Evolutionary conservation across 169 alveolate genomes (phyloP).

Genomic region (Plasmodium billcollinsi): DNA sequence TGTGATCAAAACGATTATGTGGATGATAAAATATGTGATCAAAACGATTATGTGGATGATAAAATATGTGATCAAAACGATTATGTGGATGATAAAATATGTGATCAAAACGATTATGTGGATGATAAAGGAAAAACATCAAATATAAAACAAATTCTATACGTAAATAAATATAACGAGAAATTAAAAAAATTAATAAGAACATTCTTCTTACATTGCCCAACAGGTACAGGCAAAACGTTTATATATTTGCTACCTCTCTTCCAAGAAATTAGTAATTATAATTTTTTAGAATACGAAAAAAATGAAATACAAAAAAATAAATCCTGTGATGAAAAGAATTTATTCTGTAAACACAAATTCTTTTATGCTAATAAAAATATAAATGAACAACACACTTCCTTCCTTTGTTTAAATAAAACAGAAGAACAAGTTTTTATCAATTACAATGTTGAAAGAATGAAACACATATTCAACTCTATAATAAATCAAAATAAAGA

Average conservation of each 20-base stretch:
- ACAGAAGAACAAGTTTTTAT: conserved; percentile 12
- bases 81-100: background rate
- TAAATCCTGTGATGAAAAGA: background rate
- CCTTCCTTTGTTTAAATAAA: conserved; percentile 13
- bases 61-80: background rate
- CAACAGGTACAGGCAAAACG: conserved; percentile 72
- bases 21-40: background rate
- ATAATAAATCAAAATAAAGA: background rate
- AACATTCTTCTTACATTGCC: conserved; percentile 65
- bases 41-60: background rate
- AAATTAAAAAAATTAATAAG: conserved; percentile 17
- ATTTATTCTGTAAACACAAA: background rate
- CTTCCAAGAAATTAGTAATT: conserved; percentile 38
- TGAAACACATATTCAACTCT: background rate
- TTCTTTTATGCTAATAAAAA: conserved; percentile 22
- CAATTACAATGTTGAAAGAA: background rate
- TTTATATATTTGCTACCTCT: conserved; percentile 37
- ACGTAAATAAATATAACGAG: conserved; percentile 46
- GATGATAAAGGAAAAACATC: background rate
- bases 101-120: background rate
- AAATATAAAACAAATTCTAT: conserved; percentile 17
- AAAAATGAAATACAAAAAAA: background rate
- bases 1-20: background rate
- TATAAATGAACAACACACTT: conserved; percentile 23
- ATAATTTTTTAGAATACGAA: conserved; percentile 9